phyloP scores from a whole-genome alignment of 2,329 filamentous ascomycete species.

The Apiospora kogelbergensis region DNA sequence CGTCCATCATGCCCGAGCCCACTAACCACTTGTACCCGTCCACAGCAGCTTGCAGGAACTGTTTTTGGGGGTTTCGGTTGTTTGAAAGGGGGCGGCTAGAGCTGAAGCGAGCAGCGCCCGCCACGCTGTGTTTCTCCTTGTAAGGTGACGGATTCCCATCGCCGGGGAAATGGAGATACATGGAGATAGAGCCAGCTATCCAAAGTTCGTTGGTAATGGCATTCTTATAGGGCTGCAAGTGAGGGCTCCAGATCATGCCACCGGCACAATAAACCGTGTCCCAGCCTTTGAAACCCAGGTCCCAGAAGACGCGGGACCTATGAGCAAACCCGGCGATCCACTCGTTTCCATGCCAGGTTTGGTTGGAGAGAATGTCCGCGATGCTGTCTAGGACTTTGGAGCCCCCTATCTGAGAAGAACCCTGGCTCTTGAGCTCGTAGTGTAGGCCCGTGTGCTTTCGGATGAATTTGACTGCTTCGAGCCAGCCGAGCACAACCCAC shows the following conservation, averaged over 20 bases:
- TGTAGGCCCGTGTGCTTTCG: constrained; percentile 65
- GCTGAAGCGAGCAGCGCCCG: constrained; percentile 15
- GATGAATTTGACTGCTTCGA: constrained; percentile 79
- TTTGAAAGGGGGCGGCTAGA: constrained; percentile 34
- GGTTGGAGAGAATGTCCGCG: constrained; percentile 36
- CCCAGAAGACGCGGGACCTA: constrained; percentile 82
- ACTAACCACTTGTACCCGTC: constrained; percentile 81
- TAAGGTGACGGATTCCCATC: constrained; percentile 75
- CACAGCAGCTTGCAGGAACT: constrained; percentile 71
- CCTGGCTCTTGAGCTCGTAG: constrained; percentile 39
- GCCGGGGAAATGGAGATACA: constrained; percentile 88
- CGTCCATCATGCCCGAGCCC: constrained; percentile 77
- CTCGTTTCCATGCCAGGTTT: constrained; percentile 73
- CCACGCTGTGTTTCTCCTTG: constrained; percentile 15
- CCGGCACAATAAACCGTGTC: constrained; percentile 77
- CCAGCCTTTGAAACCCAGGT: constrained; percentile 77
- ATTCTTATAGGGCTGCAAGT: constrained; percentile 84
- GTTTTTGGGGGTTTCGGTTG: constrained; percentile 55
- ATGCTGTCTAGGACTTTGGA: constrained; percentile 23
- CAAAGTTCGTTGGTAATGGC: constrained; percentile 93
- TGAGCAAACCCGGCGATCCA: constrained; percentile 80
- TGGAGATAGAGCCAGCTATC: constrained; percentile 78
- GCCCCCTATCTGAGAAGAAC: constrained; percentile 12
- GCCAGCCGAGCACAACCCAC: constrained; percentile 91
- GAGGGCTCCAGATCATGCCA: constrained; percentile 89